These are phyloP conservation scores for Pleurotus cornucopiae DNA, from an alignment of 768 basidiomycete species.

Conservation along the genomic window DNA sequence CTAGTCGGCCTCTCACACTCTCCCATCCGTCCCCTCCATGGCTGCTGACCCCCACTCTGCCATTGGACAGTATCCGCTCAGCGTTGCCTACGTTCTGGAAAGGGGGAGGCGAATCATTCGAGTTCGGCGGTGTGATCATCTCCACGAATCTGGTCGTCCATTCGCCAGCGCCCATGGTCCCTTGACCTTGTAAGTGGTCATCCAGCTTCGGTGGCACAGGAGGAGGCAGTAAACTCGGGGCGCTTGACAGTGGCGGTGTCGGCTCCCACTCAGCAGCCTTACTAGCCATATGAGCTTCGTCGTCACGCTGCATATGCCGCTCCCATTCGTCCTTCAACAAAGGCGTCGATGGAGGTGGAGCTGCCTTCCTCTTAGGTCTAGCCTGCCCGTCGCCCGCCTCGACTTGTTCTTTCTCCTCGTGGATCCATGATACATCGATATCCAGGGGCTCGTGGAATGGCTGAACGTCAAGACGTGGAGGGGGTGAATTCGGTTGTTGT, in stretches of 20 bases:
- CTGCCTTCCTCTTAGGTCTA: not conserved
- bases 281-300: not conserved
- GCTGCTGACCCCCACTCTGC: not conserved
- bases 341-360: not conserved
- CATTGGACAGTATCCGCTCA: not conserved
- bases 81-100: not conserved
- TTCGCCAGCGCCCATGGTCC: not conserved
- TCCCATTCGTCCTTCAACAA: not conserved
- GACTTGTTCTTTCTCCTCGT: not conserved
- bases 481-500: not conserved
- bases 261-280: not conserved
- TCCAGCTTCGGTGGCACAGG: not conserved
- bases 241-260: not conserved
- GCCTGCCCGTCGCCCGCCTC: not conserved
- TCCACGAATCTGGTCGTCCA: constrained; percentile 3
- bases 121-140: not conserved
- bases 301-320: not conserved
- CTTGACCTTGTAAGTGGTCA: not conserved
- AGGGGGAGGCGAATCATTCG: not conserved
- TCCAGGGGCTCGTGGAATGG: not conserved
- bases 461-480: not conserved
- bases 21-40: not conserved
- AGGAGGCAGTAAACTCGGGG: not conserved
- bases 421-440: not conserved
- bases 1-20: not conserved